Evolutionary conservation across 176 grass and related monocot genomes (phyloP).

Genomic region (Oryza rufipogon): DNA sequence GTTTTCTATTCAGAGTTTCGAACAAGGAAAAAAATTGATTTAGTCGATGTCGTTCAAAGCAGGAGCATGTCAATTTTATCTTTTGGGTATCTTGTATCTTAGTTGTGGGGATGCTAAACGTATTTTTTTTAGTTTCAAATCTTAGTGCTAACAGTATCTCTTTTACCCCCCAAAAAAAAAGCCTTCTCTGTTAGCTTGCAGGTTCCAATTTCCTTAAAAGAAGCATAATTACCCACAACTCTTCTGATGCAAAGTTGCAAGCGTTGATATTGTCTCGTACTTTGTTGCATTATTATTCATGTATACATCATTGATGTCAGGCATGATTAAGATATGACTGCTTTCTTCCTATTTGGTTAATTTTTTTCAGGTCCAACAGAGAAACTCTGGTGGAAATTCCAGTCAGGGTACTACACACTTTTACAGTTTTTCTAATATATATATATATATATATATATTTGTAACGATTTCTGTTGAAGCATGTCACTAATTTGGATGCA

Average conservation of each 20-base stretch:
- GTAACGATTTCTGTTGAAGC: constrained; percentile 5
- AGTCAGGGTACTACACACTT: constrained; percentile 42
- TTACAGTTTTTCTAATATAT: constrained; percentile 21
- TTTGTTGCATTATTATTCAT: constrained; percentile 1
- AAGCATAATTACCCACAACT: too few species aligned
- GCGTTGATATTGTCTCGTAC: background rate
- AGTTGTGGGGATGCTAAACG: background rate
- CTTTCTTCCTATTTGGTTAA: background rate
- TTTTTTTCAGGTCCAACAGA: constrained; percentile 42
- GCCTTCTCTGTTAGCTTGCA: background rate
- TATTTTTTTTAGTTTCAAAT: constrained; percentile 5
- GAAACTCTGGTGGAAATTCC: constrained; percentile 37
- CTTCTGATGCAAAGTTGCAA: background rate
- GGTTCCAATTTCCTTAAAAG: background rate
- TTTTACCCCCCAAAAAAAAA: background rate
- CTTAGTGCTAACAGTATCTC: background rate
- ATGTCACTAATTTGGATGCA: background rate
- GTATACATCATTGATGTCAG: constrained; percentile 3
- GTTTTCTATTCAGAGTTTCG: constrained; percentile 3
- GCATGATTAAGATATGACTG: constrained; percentile 9
- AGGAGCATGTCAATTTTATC: background rate
- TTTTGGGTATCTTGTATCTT: constrained; percentile 29
- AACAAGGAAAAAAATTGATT: background rate
- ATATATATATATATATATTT: constrained; percentile 38
- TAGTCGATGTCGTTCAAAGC: constrained; percentile 8